Conservation (phyloP, 352 stramenopile genomes). For the Phytophthora meadii region DNA sequence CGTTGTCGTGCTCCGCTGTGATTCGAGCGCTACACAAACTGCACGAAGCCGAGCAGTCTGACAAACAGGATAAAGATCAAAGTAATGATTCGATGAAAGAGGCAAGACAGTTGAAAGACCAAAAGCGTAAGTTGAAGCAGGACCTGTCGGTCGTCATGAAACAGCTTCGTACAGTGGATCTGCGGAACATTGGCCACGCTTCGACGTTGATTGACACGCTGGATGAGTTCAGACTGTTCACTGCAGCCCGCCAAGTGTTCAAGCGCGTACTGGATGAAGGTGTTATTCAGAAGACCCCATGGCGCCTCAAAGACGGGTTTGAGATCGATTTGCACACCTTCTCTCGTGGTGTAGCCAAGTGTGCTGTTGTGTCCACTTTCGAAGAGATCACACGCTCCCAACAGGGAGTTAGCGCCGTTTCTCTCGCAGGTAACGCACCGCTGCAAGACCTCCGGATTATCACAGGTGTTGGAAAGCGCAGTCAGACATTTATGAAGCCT, state of each 20-base stretch:
- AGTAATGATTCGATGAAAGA: background rate
- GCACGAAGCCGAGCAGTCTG: slow-evolving; percentile 15
- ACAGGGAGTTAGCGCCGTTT: slow-evolving; percentile 37
- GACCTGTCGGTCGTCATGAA: slow-evolving; percentile 59
- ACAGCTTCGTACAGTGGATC: slow-evolving; percentile 45
- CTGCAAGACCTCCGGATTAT: slow-evolving; percentile 72
- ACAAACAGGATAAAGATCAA: slow-evolving; percentile 4
- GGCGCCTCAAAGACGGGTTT: slow-evolving; percentile 63
- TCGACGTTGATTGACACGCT: slow-evolving; percentile 69
- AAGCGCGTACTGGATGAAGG: slow-evolving; percentile 53
- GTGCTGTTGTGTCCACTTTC: slow-evolving; percentile 70
- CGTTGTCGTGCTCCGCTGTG: slow-evolving; percentile 52
- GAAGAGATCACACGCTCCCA: slow-evolving; percentile 46
- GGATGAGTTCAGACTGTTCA: slow-evolving; percentile 58
- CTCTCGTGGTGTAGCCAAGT: slow-evolving; percentile 69
- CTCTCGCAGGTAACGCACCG: slow-evolving; percentile 24
- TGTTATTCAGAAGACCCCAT: slow-evolving; percentile 51
- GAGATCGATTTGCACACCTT: slow-evolving; percentile 80
- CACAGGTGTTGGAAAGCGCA: slow-evolving; percentile 72
- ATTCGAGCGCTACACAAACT: slow-evolving; percentile 60
- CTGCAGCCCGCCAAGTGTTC: slow-evolving; percentile 55
- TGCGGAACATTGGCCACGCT: slow-evolving; percentile 53
- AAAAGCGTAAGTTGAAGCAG: slow-evolving; percentile 38
- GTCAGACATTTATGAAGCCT: slow-evolving; percentile 65
- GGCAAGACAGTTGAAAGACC: slow-evolving; percentile 12